Evolutionary conservation across 2,329 filamentous ascomycete species (phyloP), one percentile per base, ranked within the genome.

Genomic region (Aureobasidium vineae): DNA sequence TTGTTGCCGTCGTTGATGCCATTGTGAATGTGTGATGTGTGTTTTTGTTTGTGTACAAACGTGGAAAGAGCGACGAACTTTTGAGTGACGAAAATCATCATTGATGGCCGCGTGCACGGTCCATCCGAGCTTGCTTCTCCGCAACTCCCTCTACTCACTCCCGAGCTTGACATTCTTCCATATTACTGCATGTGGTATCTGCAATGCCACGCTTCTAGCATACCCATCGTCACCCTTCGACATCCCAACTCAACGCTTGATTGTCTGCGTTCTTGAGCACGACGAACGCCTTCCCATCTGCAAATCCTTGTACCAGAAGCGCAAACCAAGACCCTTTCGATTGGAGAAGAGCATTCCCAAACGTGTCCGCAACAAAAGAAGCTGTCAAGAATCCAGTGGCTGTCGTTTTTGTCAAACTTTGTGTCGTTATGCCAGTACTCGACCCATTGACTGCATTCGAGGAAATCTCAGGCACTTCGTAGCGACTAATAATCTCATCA

Each of bases 401-500:
- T n/a, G 75, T 71, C 7, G 81, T 69, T 5, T 71, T 71, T 1
- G 77, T 74, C 23, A 83, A 67, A 50, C 73, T 41, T 10, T 56
- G 53, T 40, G 15, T 54, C n/a, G 50, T 38, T 23, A 15, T 38
- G 33, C 49, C 49, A 19, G 28, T 31, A 1, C 16, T 52, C 16
- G 49, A 8, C 33, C 2, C 23, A 33, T 52, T 7, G 16, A 10
- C 21, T 36, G 31, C n/a, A 23, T 13, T 68, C 11, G 40, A 47
- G 1, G 16, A 69, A 5, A 3, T 65, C 70, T 0, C 23, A 43
- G 89, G 88, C 1, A 85, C 79, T 13, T 79, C 76, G 74, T 94
- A 94, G 26, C 87, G 83, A 31, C 86, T 89, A 3, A 95, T 78
- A 72, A 88, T 90, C 0, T 85, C 79, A 75, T 94, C 88, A 38